phyloP scores from a whole-genome alignment of 2,329 filamentous ascomycete genomes.

The Colletotrichum sp. region DNA sequence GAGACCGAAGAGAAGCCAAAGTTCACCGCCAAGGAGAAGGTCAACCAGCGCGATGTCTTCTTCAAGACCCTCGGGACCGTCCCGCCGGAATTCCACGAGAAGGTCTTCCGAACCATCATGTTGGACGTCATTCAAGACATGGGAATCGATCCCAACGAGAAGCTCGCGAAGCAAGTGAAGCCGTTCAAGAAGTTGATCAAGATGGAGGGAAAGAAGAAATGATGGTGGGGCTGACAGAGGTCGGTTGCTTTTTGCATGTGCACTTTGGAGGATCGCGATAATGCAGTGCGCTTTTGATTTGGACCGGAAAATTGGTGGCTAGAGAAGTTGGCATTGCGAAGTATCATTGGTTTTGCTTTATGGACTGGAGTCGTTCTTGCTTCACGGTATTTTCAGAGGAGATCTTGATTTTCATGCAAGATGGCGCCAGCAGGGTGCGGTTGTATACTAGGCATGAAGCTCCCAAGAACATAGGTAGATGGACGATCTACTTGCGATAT shows the following conservation, averaged over 20 bases:
- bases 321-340: neutral
- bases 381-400: neutral
- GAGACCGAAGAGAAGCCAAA: neutral
- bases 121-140: neutral
- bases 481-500: neutral
- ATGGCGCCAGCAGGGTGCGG: neutral
- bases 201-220: neutral
- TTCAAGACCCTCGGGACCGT: neutral
- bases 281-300: neutral
- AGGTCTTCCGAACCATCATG: neutral
- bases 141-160: neutral
- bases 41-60: neutral
- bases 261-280: neutral
- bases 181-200: neutral
- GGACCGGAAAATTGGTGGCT: neutral
- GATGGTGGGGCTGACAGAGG: neutral
- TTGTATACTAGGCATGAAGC: neutral
- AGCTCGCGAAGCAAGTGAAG: neutral
- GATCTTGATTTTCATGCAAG: neutral
- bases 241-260: neutral
- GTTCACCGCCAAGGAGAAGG: neutral
- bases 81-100: neutral
- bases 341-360: neutral
- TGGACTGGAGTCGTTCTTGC: neutral
- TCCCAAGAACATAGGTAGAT: neutral